These are phyloP conservation scores for Acmispon strigosus DNA, from an alignment of 306 rosid genomes.

Conservation along the genomic window DNA sequence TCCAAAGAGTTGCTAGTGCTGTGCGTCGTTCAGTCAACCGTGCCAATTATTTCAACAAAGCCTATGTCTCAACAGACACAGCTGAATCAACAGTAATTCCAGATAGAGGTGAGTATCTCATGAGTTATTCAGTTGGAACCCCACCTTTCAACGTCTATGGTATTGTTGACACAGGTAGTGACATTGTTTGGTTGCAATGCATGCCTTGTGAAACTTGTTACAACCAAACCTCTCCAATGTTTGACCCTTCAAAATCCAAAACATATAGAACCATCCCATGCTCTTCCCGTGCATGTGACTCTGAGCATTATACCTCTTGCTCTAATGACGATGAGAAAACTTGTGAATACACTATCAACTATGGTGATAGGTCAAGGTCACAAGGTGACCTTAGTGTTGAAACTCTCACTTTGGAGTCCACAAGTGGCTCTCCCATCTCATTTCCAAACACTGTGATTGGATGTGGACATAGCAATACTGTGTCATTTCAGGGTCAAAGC, in stretches of 20 bases:
- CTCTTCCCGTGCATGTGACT: background rate
- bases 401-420: constrained; percentile 33
- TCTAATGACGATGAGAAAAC: background rate
- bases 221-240: constrained; percentile 32
- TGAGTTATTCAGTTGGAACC: constrained; percentile 39
- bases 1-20: constrained; percentile 20
- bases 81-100: background rate
- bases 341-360: constrained; percentile 14
- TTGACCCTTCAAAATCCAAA: constrained; percentile 31
- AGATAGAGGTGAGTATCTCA: constrained; percentile 30
- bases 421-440: background rate
- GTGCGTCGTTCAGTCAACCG: constrained; percentile 28
- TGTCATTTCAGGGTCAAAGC: background rate
- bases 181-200: constrained; percentile 58
- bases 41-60: background rate
- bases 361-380: constrained; percentile 35
- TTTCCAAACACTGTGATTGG: constrained; percentile 32
- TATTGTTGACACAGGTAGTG: constrained; percentile 56
- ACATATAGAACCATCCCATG: constrained; percentile 14
- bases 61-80: background rate
- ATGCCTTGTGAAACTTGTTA: constrained; percentile 37
- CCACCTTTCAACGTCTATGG: constrained; percentile 35
- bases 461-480: constrained; percentile 26
- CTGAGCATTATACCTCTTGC: background rate
- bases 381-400: constrained; percentile 30